Evolutionary conservation across 2,329 filamentous ascomycete genomes (phyloP).

Genomic region (Microcera coccophila): DNA sequence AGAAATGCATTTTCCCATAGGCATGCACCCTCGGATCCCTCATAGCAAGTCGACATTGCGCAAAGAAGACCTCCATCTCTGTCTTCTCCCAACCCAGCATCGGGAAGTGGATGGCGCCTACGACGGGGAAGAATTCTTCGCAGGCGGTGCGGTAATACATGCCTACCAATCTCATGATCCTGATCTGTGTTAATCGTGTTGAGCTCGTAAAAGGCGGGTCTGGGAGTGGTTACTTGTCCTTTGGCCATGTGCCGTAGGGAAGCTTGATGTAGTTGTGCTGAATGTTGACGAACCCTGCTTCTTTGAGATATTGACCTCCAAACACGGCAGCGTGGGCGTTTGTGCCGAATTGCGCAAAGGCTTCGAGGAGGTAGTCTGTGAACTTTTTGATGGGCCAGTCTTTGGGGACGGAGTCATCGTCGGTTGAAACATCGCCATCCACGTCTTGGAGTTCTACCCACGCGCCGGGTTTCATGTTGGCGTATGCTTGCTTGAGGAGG

Average conservation of each 20-base stretch:
- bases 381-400: slow-evolving; percentile 34
- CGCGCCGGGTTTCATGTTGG: slow-evolving; percentile 40
- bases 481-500: slow-evolving; percentile 29
- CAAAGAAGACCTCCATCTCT: slow-evolving; percentile 33
- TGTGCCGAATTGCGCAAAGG: slow-evolving; percentile 36
- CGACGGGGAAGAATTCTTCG: slow-evolving; percentile 40
- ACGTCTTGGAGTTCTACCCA: slow-evolving; percentile 47
- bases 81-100: slow-evolving; percentile 34
- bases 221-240: slow-evolving; percentile 32
- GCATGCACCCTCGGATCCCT: slow-evolving; percentile 31
- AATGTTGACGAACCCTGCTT: slow-evolving; percentile 39
- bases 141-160: slow-evolving; percentile 41
- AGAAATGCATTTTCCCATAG: slow-evolving; percentile 41
- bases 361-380: slow-evolving; percentile 33
- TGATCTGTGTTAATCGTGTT: slow-evolving; percentile 10
- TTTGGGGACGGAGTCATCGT: slow-evolving; percentile 33
- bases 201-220: fast-evolving
- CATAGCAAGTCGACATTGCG: slow-evolving; percentile 29
- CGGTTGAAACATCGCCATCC: slow-evolving; percentile 37
- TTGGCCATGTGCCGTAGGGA: slow-evolving; percentile 46
- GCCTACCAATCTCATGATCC: slow-evolving; percentile 37
- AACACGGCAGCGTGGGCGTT: slow-evolving; percentile 37
- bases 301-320: slow-evolving; percentile 33
- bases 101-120: slow-evolving; percentile 39
- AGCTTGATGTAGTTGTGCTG: slow-evolving; percentile 38